Percentiles rank a stretch among this genome's conserved stretches.
These are phyloP conservation scores for Pezicula neosporulosa DNA, from an alignment of 2,329 filamentous ascomycete species.

Conservation along the genomic window DNA sequence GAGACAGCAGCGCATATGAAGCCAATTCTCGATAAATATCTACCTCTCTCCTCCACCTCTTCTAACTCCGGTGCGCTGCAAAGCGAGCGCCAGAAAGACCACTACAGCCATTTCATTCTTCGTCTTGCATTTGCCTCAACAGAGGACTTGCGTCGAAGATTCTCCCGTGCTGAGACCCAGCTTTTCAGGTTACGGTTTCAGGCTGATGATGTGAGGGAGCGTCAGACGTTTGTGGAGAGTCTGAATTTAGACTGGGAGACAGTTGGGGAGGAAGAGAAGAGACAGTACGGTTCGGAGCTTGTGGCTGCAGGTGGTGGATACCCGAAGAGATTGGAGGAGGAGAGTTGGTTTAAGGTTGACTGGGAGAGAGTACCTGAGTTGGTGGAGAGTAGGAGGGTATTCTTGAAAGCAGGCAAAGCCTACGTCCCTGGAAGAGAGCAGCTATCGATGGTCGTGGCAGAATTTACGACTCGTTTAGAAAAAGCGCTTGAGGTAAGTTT, in stretches of 20 bases:
- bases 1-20: constrained; percentile 85
- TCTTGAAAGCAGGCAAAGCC: constrained; percentile 77
- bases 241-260: constrained; percentile 82
- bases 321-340: constrained; percentile 61
- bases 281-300: constrained; percentile 24
- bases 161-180: constrained; percentile 82
- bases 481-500: constrained; percentile 71
- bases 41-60: constrained; percentile 75
- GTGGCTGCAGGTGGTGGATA: constrained; percentile 27
- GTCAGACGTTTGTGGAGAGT: constrained; percentile 70
- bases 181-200: constrained; percentile 82
- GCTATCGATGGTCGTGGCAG: constrained; percentile 81
- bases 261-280: constrained; percentile 77
- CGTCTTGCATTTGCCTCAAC: constrained; percentile 89
- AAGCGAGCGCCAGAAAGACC: constrained; percentile 84
- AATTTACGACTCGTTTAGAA: constrained; percentile 79
- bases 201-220: constrained; percentile 71
- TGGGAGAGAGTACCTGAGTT: constrained; percentile 92
- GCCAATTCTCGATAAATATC: constrained; percentile 80
- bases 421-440: constrained; percentile 89
- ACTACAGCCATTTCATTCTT: constrained; percentile 97
- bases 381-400: constrained; percentile 74
- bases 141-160: constrained; percentile 84
- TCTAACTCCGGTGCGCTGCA: constrained; percentile 57
- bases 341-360: constrained; percentile 93